A percentile compares a stretch with the other conserved stretches of the same genome.
Conservation (phyloP, 2,329 filamentous ascomycete species). For the Colletotrichum tropicale region DNA sequence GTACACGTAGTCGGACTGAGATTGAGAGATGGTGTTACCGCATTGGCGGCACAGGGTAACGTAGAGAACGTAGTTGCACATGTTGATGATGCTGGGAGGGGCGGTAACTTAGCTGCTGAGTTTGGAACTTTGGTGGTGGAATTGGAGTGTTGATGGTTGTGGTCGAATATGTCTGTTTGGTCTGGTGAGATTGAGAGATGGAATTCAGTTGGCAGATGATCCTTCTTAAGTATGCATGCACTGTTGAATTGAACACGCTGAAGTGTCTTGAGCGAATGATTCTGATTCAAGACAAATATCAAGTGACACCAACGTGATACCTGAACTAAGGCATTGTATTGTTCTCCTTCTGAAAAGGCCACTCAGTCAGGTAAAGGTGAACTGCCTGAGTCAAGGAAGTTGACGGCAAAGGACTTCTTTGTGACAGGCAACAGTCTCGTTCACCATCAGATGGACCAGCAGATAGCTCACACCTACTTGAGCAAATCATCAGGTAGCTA, state of each 20-base stretch:
- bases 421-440: not conserved
- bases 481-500: not conserved
- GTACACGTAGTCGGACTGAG: constrained; percentile 1
- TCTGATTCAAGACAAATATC: not conserved
- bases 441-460: not conserved
- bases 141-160: not conserved
- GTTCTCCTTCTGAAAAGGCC: not conserved
- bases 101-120: not conserved
- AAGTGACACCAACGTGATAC: not conserved
- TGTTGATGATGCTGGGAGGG: not conserved
- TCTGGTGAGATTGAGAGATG: not conserved
- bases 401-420: not conserved
- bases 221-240: not conserved
- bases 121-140: not conserved
- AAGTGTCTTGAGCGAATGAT: not conserved
- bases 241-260: not conserved
- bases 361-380: not conserved
- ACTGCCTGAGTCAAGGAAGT: not conserved
- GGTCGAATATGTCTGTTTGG: not conserved
- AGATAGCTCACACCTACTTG: not conserved
- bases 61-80: constrained; percentile 17
- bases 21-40: not conserved
- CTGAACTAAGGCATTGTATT: not conserved
- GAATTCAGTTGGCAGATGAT: accelerated
- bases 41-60: constrained; percentile 18